Evolutionary conservation across 352 stramenopile species (phyloP), one percentile per base, ranked within the genome.

Genomic region (Phytophthora cryptogea): DNA sequence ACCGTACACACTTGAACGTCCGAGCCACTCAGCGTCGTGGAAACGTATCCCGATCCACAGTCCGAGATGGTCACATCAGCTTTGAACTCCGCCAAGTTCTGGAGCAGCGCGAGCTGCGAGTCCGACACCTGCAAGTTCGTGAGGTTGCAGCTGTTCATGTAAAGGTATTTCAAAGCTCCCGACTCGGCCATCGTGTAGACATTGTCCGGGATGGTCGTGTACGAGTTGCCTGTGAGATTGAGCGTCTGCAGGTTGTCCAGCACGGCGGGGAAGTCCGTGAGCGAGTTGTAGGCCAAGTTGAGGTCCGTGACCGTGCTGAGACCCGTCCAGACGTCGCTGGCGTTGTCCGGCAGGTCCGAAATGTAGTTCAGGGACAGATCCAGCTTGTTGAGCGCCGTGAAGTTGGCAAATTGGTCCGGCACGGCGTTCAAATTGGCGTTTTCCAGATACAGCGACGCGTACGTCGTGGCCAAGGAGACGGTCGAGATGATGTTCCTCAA

Each of bases 321-420:
- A 0, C 63, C 60, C 16, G 48, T 64, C 53, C 68, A 69, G 14
- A 80, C 54, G n/a, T 54, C 49, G 14, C 58, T 80, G 1, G 48
- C 59, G 40, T 70, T 70, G 33, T 62, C 54, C 3, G 77, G 67
- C 7, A 89, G 60, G 4, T 71, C 63, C 16, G 52, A 63, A 23
- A 90, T 63, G 65, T 78, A 81, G 62, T 89, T 89, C 36, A 72
- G 54, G 28, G 69, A 73, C 30, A 86, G 32, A 53, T 87, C 68
- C 31, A 82, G 47, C 27, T 72, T 66, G 35, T 45, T 55, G 8
- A 79, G 5, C 1, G 39, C 54, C 27, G 68, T 59, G 42, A 83
- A 76, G 27, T 66, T 72, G 43, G 49, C 43, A 8, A 83, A 64
- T 16, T 72, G 61, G 5, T 59, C 54, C 0, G 80, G 78, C 4